Percentiles rank a stretch among this genome's conserved stretches.
Conservation (phyloP, 208 protist genomes). For the Plasmodiophora brassicae region DNA sequence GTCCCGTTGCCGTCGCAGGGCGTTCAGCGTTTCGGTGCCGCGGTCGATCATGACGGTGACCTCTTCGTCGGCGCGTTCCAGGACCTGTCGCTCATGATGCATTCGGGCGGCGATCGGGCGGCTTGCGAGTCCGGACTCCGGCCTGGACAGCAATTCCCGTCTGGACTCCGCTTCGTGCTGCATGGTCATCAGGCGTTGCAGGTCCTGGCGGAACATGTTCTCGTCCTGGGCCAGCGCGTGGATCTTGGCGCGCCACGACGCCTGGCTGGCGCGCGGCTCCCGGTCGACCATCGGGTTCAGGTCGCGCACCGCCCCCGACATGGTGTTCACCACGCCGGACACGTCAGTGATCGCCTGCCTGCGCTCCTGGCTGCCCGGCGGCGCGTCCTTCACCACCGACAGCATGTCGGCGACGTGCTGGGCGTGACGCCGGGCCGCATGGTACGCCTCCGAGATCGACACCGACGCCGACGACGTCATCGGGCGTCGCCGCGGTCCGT, state of each 20-base stretch:
- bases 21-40: background rate
- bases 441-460: too few species aligned
- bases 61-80: background rate
- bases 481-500: too few species aligned
- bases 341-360: background rate
- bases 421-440: background rate
- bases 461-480: too few species aligned
- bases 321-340: background rate
- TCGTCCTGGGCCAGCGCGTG: background rate
- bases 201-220: background rate
- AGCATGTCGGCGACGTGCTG: background rate
- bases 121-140: background rate
- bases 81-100: background rate
- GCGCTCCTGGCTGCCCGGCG: background rate
- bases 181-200: background rate
- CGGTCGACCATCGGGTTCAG: background rate
- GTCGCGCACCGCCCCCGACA: background rate
- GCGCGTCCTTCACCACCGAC: background rate
- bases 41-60: background rate
- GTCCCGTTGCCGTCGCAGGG: background rate
- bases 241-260: background rate
- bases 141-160: background rate
- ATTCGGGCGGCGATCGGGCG: background rate
- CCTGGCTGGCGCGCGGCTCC: background rate
- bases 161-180: background rate